phyloP scores from a whole-genome alignment of 2,329 filamentous ascomycete species.

The Cladosporium sp. region DNA sequence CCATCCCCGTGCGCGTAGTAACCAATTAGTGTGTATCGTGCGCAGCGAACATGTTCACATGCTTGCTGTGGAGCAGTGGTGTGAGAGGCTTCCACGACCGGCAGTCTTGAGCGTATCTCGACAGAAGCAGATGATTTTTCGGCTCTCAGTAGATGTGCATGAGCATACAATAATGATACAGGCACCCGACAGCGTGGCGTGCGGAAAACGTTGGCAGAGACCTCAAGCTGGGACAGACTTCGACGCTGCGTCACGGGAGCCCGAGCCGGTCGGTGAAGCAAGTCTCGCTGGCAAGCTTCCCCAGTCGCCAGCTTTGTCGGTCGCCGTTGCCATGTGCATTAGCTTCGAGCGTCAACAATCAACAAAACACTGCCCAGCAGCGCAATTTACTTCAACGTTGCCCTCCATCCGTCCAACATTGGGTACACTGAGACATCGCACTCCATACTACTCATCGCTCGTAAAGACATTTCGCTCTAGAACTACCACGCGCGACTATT shows the following conservation, averaged over 20 bases:
- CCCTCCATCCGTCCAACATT: slow-evolving; percentile 6
- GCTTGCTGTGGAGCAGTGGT: not conserved
- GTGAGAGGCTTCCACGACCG: not conserved
- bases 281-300: not conserved
- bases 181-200: not conserved
- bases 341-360: not conserved
- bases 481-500: not conserved
- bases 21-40: not conserved
- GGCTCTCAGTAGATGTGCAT: not conserved
- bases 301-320: not conserved
- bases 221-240: not conserved
- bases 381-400: not conserved
- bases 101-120: not conserved
- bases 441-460: slow-evolving; percentile 13
- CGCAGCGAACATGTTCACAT: not conserved
- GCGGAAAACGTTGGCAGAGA: not conserved
- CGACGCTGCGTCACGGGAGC: not conserved
- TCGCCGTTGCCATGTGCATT: slow-evolving; percentile 1
- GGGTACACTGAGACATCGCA: slow-evolving; percentile 12
- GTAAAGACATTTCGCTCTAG: not conserved
- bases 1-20: slow-evolving; percentile 25
- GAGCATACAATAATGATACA: not conserved
- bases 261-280: not conserved
- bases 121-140: not conserved
- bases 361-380: not conserved